These are phyloP conservation scores for Cercospora sp. DNA, from an alignment of 2,329 filamentous ascomycete species.

Conservation along the genomic window DNA sequence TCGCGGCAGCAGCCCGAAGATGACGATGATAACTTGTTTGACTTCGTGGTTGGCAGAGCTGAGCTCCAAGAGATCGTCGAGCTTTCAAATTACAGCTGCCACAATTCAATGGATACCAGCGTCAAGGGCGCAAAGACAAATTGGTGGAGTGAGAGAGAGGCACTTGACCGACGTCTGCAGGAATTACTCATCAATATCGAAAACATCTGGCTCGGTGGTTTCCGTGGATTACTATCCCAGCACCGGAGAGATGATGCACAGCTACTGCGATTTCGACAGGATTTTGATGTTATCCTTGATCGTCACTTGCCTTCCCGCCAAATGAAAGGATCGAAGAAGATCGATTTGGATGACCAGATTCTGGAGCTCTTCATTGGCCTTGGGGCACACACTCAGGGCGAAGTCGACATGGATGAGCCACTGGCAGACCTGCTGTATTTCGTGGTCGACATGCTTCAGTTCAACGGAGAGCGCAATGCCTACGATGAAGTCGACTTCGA, in stretches of 20 bases:
- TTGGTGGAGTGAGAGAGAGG: slow-evolving; percentile 88
- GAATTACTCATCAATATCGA: slow-evolving; percentile 83
- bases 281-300: slow-evolving; percentile 77
- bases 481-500: slow-evolving; percentile 99
- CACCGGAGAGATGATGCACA: slow-evolving; percentile 57
- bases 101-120: slow-evolving; percentile 69
- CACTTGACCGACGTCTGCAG: slow-evolving; percentile 72
- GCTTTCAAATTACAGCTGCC: slow-evolving; percentile 79
- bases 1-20: slow-evolving; percentile 79
- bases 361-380: slow-evolving; percentile 87
- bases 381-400: slow-evolving; percentile 67
- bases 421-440: slow-evolving; percentile 95
- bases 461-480: slow-evolving; percentile 92
- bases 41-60: slow-evolving; percentile 73
- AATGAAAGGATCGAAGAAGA: slow-evolving; percentile 48
- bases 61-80: slow-evolving; percentile 83
- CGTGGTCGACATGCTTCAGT: slow-evolving; percentile 92
- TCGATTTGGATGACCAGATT: slow-evolving; percentile 65
- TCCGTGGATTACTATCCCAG: slow-evolving; percentile 89
- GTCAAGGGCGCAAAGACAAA: slow-evolving; percentile 72
- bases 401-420: slow-evolving; percentile 77
- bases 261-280: slow-evolving; percentile 58
- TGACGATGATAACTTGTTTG: slow-evolving; percentile 76
- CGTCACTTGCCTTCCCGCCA: slow-evolving; percentile 82
- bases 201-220: slow-evolving; percentile 91